These are phyloP conservation scores for Calycina marina DNA, from an alignment of 2,329 filamentous ascomycete genomes.

Conservation along the genomic window DNA sequence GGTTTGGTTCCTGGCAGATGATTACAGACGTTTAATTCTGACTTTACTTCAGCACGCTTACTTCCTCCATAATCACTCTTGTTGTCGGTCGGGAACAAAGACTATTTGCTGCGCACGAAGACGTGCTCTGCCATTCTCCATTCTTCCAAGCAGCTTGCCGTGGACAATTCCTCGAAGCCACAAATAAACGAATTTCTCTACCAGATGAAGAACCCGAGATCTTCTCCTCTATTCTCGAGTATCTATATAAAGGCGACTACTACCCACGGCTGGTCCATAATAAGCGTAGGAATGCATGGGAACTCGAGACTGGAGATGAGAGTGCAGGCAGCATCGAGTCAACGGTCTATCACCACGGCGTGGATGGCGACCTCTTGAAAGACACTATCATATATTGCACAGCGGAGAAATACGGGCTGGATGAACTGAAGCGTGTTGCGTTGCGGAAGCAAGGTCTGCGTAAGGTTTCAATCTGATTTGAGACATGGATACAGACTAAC, in stretches of 20 bases:
- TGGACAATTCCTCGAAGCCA: constrained; percentile 44
- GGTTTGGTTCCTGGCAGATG: constrained; percentile 10
- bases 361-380: constrained; percentile 59
- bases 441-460: constrained; percentile 80
- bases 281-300: constrained; percentile 67
- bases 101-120: constrained; percentile 84
- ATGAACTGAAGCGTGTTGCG: constrained; percentile 71
- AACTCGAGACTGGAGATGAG: constrained; percentile 52
- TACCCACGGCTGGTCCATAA: constrained; percentile 72
- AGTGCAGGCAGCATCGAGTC: constrained; percentile 46
- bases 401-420: constrained; percentile 69
- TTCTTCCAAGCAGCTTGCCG: constrained; percentile 59
- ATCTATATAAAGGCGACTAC: constrained; percentile 76
- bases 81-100: constrained; percentile 69
- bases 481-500: constrained; percentile 1
- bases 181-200: constrained; percentile 59
- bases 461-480: constrained; percentile 27
- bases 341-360: constrained; percentile 52
- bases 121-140: constrained; percentile 62
- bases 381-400: constrained; percentile 88
- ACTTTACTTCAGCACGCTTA: constrained; percentile 31
- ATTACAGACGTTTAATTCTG: too few relatives aligned
- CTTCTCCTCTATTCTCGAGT: constrained; percentile 81
- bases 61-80: constrained; percentile 63
- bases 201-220: constrained; percentile 81